Conservation (phyloP, 371 early-diverging fungal species). For the Haplosporangium sp. region DNA sequence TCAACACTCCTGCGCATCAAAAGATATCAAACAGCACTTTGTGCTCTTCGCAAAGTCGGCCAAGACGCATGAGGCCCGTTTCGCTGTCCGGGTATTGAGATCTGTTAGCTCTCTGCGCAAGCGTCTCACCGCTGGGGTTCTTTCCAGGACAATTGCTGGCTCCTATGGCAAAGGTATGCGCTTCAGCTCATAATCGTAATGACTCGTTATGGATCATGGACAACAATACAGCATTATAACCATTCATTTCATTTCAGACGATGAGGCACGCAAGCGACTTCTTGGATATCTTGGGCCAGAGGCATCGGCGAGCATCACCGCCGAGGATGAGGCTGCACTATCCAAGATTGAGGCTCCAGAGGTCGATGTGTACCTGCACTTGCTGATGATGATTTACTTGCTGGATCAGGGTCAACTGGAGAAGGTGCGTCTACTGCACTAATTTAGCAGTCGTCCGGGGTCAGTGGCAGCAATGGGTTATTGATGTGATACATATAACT, state of each 20-base stretch:
- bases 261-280: conserved; percentile 56
- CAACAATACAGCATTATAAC: neutral
- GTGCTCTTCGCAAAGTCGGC: conserved; percentile 85
- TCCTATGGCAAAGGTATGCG: conserved; percentile 71
- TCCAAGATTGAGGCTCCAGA: conserved; percentile 79
- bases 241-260: conserved; percentile 18
- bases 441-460: too few species aligned
- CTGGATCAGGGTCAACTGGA: conserved; percentile 82
- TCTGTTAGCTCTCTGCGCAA: conserved; percentile 83
- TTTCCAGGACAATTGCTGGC: conserved; percentile 71
- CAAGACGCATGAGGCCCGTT: conserved; percentile 85
- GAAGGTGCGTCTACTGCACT: conserved; percentile 60
- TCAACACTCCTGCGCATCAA: neutral
- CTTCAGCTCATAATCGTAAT: neutral
- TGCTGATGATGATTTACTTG: conserved; percentile 82
- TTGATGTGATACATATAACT: neutral
- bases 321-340: conserved; percentile 57
- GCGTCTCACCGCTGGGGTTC: conserved; percentile 74
- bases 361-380: conserved; percentile 85
- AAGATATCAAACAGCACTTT: conserved; percentile 90
- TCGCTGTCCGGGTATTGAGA: conserved; percentile 88
- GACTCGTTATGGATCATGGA: too few species aligned
- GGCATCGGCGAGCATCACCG: conserved; percentile 59
- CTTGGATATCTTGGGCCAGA: conserved; percentile 50
- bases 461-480: neutral